Conservation (phyloP, 139 green algal species). For the Chlamydomonas sphaeroides region DNA sequence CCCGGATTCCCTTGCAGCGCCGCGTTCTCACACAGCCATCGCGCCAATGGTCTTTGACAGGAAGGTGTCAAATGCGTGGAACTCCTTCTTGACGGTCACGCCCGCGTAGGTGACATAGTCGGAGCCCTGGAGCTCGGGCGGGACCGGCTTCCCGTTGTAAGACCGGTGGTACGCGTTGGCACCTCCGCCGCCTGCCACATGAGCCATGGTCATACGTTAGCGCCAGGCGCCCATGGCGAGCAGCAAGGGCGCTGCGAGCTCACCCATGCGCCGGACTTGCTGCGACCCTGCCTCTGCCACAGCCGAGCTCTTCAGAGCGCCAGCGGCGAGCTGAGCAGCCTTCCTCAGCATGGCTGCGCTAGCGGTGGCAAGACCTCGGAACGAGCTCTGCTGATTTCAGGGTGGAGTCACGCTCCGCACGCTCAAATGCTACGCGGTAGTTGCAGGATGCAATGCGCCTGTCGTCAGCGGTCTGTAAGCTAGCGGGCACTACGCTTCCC, state of each 20-base stretch:
- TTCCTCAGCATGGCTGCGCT: neutral
- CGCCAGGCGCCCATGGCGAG: no score
- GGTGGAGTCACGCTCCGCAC: no score
- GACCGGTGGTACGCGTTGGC: slow-evolving; percentile 23
- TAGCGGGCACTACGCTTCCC: no score
- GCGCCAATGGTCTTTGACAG: slow-evolving; percentile 43
- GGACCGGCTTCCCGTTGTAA: slow-evolving; percentile 53
- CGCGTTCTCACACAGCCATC: slow-evolving; percentile 41
- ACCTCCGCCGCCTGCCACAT: slow-evolving; percentile 42
- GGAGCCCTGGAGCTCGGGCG: slow-evolving; percentile 46
- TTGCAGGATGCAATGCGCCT: no score
- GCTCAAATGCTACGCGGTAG: no score
- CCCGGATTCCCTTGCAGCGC: no score
- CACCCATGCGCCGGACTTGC: slow-evolving; percentile 30
- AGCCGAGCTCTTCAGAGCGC: neutral
- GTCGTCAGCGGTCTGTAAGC: no score
- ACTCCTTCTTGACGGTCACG: slow-evolving; percentile 50
- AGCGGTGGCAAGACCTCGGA: no score
- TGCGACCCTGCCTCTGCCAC: neutral
- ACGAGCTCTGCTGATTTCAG: no score
- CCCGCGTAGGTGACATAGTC: slow-evolving; percentile 60
- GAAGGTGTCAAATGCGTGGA: slow-evolving; percentile 47
- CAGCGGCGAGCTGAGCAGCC: neutral
- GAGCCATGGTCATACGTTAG: no score
- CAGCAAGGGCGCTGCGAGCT: neutral